A percentile compares a stretch with the other conserved stretches of the same genome.
Evolutionary conservation across 495 filamentous ascomycete species (phyloP).

Genomic region (Alectoria sarmentosa): DNA sequence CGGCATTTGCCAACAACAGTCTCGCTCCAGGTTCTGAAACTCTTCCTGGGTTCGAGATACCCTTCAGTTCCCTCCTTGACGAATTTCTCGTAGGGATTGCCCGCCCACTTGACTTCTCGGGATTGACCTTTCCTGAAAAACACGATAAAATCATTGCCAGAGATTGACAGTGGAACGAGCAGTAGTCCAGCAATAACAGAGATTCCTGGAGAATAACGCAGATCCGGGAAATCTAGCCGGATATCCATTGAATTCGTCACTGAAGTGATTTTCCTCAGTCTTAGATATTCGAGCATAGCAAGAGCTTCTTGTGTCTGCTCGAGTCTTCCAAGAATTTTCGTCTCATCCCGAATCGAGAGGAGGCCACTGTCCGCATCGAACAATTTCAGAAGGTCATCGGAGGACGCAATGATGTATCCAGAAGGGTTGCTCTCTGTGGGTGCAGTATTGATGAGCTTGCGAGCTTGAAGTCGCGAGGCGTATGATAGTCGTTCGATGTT

Average conservation of each 20-base stretch:
- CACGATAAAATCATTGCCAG: conserved; percentile 80
- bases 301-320: conserved; percentile 76
- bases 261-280: conserved; percentile 66
- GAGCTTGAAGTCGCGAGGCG: conserved; percentile 71
- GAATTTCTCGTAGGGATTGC: conserved; percentile 84
- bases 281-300: conserved; percentile 79
- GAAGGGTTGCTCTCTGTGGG: conserved; percentile 79
- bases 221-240: conserved; percentile 70
- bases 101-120: conserved; percentile 83
- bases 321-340: conserved; percentile 73
- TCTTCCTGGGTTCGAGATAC: conserved; percentile 68
- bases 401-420: conserved; percentile 87
- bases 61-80: conserved; percentile 58
- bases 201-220: conserved; percentile 76
- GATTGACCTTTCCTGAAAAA: conserved; percentile 80
- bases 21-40: conserved; percentile 72
- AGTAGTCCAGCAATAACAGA: conserved; percentile 71
- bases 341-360: conserved; percentile 78
- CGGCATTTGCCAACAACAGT: conserved; percentile 66
- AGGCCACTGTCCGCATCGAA: conserved; percentile 89
- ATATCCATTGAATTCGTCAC: conserved; percentile 77
- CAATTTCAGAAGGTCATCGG: conserved; percentile 76
- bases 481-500: conserved; percentile 90
- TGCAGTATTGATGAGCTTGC: conserved; percentile 72
- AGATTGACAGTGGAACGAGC: conserved; percentile 72